Percentiles rank a stretch among this genome's conserved stretches.
phyloP scores from a whole-genome alignment of 805 yeast genomes.

The Yamadazyma kitorensis region DNA sequence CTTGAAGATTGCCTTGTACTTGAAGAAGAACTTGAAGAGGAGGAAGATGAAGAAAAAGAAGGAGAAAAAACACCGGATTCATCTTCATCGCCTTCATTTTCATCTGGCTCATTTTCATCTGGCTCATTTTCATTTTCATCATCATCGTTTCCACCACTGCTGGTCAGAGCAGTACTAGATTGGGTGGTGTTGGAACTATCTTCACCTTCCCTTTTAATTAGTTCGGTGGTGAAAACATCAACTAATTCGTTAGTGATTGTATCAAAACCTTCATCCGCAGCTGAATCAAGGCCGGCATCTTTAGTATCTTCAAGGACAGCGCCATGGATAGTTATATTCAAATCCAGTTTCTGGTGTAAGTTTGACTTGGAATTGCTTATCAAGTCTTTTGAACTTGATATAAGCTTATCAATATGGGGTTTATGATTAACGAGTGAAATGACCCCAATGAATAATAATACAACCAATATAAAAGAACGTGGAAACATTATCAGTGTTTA shows the following conservation, averaged over 20 bases:
- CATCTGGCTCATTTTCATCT: not conserved
- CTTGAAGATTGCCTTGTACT: not conserved
- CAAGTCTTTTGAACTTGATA: too few species aligned
- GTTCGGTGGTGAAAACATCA: not conserved
- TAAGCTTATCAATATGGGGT: too few species aligned
- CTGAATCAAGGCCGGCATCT: too few species aligned
- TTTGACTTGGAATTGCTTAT: too few species aligned
- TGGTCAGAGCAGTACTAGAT: not conserved
- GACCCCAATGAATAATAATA: not conserved
- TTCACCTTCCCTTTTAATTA: not conserved
- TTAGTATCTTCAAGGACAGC: too few species aligned
- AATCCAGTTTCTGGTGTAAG: too few species aligned
- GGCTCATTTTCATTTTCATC: slow-evolving; percentile 1
- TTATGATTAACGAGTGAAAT: too few species aligned
- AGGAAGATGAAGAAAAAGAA: not conserved
- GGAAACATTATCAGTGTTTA: too few species aligned
- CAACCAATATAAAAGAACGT: slow-evolving; percentile 1
- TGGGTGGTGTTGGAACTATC: slow-evolving; percentile 1
- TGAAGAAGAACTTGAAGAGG: not conserved
- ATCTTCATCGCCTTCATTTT: slow-evolving; percentile 2
- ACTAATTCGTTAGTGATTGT: not conserved
- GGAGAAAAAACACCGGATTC: not conserved
- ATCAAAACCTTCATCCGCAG: too few species aligned
- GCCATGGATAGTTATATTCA: too few species aligned
- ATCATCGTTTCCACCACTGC: slow-evolving; percentile 1